Base-by-base conservation (phyloP, 306 rosid species). In the Herpetospermum pedunculosum region DNA sequence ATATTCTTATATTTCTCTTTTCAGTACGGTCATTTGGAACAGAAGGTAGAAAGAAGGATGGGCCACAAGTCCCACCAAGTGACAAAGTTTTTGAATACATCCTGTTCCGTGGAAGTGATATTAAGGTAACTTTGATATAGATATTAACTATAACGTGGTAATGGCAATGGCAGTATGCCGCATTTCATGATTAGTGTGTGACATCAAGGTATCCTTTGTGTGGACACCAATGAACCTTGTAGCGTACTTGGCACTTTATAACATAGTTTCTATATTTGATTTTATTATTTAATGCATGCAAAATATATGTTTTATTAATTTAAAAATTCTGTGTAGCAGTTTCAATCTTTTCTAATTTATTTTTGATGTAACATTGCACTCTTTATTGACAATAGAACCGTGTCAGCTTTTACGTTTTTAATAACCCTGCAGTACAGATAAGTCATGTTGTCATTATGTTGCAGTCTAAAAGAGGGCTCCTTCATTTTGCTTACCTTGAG, bases 21-120 rank as follows among this genome's bases (percentile, higher is more conserved):
- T 82, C 88, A 93, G 98, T 94, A 46, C 87, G 95, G 16, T 94
- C 98, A 48, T 94, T 91, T 73, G 98, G 98, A 75, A 91, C 98
- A 8, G 98, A 94, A 83, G 98, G 98, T 72, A 85, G 98, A 78
- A 94, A 94, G 79, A 89, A 89, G 74, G 98, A 94, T 74, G 98
- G 98, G 52, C 92, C 75, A 18, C 97, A 91, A 81, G 82, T 94
- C 76, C 94, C 91, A 28, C 90, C 97, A 3, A 83, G 94, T 34
- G 98, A 91, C 81, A 86, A 86, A 83, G 87, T 94, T 41, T 94
- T 89, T 70, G 97, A 91, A 85, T 91, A 89, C 69, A 93, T 93
- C 80, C 86, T 93, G 49, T 93, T 93, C 75, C 94, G 98, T 1
- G 97, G 98, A 74, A 86, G 92, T 75, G 98, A 91, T 81, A 91